These are phyloP conservation scores for Aspergillus ochraceoroseus DNA, from an alignment of 2,329 filamentous ascomycete genomes.

Conservation along the genomic window DNA sequence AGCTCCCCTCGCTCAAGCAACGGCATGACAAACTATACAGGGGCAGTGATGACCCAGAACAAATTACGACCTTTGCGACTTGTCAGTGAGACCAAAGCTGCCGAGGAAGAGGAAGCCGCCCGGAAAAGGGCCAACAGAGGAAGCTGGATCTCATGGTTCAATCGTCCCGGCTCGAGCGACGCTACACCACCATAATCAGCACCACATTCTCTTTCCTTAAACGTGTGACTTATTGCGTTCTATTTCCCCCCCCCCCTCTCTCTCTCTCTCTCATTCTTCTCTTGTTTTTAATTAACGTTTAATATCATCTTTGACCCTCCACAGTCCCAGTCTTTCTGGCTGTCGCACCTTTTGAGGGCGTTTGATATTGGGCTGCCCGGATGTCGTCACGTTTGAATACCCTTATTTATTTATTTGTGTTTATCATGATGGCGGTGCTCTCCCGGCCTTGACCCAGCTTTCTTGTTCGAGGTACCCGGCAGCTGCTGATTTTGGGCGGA, in stretches of 20 bases:
- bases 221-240: slow-evolving; percentile 2
- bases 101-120: slow-evolving; percentile 43
- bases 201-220: slow-evolving; percentile 8
- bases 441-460: slow-evolving; percentile 4
- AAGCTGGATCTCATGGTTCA: slow-evolving; percentile 48
- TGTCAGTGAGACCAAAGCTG: slow-evolving; percentile 51
- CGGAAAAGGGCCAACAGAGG: slow-evolving; percentile 45
- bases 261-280: slow-evolving; percentile 3
- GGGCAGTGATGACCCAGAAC: slow-evolving; percentile 58
- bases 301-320: slow-evolving; percentile 1
- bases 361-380: slow-evolving; percentile 12
- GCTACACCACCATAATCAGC: slow-evolving; percentile 15
- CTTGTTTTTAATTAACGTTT: slow-evolving; percentile 5
- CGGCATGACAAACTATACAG: slow-evolving; percentile 64
- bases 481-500: slow-evolving; percentile 5
- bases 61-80: slow-evolving; percentile 81
- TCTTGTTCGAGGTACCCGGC: slow-evolving; percentile 2
- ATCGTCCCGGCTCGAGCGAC: slow-evolving; percentile 33
- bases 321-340: slow-evolving; percentile 1
- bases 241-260: neutral
- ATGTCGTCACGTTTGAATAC: slow-evolving; percentile 20
- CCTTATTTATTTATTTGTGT: slow-evolving; percentile 13
- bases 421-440: slow-evolving; percentile 14
- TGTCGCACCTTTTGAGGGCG: slow-evolving; percentile 5
- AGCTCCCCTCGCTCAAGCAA: slow-evolving; percentile 60